Conservation (phyloP, 23 red algal species). For the Agarophyton chilense region DNA sequence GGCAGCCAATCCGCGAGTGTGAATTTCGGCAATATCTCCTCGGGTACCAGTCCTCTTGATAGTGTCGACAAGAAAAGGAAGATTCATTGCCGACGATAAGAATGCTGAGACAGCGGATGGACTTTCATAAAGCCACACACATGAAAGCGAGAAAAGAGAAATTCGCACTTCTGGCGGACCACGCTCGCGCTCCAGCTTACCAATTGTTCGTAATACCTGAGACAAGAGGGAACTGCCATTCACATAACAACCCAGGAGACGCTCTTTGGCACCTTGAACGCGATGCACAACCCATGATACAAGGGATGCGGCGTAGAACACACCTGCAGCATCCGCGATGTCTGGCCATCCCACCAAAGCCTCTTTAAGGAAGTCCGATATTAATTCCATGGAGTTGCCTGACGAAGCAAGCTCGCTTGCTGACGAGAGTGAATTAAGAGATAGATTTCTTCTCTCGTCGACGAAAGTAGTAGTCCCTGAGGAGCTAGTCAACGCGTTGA, state of each 20-base stretch:
- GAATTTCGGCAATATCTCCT: slow-evolving; percentile 68
- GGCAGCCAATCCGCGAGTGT: slow-evolving; percentile 87
- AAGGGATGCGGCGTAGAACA: slow-evolving; percentile 80
- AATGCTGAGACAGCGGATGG: slow-evolving; percentile 69
- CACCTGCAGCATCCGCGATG: slow-evolving; percentile 67
- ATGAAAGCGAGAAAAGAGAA: slow-evolving; percentile 73
- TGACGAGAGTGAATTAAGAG: slow-evolving; percentile 21
- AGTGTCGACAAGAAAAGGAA: slow-evolving; percentile 88
- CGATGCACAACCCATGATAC: slow-evolving; percentile 52
- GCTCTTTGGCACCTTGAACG: slow-evolving; percentile 33
- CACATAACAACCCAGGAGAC: slow-evolving; percentile 25
- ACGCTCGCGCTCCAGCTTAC: slow-evolving; percentile 71
- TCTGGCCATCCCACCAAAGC: slow-evolving; percentile 88
- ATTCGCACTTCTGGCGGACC: slow-evolving; percentile 69
- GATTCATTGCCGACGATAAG: slow-evolving; percentile 86
- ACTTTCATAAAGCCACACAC: slow-evolving; percentile 81
- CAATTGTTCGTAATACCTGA: slow-evolving; percentile 61
- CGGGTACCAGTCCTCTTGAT: slow-evolving; percentile 19
- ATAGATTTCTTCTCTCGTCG: slow-evolving; percentile 39
- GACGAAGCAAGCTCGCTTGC: slow-evolving; percentile 1
- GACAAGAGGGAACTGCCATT: slow-evolving; percentile 49
- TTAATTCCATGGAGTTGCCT: slow-evolving; percentile 2
- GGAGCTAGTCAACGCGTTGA: slow-evolving; percentile 44
- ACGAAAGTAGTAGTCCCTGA: neutral
- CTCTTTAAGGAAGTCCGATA: slow-evolving; percentile 47